A percentile compares a stretch with the other conserved stretches of the same genome.
These are phyloP conservation scores for Talaromyces islandicus DNA, from an alignment of 2,329 filamentous ascomycete genomes.

Conservation along the genomic window DNA sequence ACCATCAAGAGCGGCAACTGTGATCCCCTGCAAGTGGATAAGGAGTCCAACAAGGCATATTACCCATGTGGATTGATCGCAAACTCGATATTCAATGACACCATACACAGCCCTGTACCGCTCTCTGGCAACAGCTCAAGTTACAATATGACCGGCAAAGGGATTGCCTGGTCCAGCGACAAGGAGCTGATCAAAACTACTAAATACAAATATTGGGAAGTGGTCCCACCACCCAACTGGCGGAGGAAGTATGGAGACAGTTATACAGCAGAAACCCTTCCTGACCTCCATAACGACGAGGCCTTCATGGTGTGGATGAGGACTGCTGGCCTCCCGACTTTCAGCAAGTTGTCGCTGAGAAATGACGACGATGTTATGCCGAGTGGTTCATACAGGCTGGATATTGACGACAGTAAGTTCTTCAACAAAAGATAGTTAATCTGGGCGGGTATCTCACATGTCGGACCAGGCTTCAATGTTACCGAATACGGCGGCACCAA, in stretches of 20 bases:
- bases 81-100: slow-evolving; percentile 96
- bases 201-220: slow-evolving; percentile 57
- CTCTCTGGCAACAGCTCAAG: slow-evolving; percentile 31
- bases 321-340: slow-evolving; percentile 85
- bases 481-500: slow-evolving; percentile 78
- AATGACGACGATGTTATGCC: slow-evolving; percentile 68
- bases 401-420: slow-evolving; percentile 70
- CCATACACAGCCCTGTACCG: slow-evolving; percentile 61
- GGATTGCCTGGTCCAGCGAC: slow-evolving; percentile 85
- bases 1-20: slow-evolving; percentile 67
- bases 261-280: slow-evolving; percentile 63
- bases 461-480: slow-evolving; percentile 67
- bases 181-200: slow-evolving; percentile 69
- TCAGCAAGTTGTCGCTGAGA: slow-evolving; percentile 85
- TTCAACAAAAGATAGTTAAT: background rate
- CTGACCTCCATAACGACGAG: slow-evolving; percentile 68
- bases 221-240: slow-evolving; percentile 88
- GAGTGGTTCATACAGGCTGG: slow-evolving; percentile 66
- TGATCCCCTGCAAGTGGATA: slow-evolving; percentile 60
- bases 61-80: slow-evolving; percentile 95
- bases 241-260: slow-evolving; percentile 59
- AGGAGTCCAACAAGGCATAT: slow-evolving; percentile 59
- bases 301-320: slow-evolving; percentile 99
- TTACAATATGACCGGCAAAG: slow-evolving; percentile 71
- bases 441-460: background rate